phyloP scores from a whole-genome alignment of 2,329 filamentous ascomycete species.

The Ceratocystis colombiana region DNA sequence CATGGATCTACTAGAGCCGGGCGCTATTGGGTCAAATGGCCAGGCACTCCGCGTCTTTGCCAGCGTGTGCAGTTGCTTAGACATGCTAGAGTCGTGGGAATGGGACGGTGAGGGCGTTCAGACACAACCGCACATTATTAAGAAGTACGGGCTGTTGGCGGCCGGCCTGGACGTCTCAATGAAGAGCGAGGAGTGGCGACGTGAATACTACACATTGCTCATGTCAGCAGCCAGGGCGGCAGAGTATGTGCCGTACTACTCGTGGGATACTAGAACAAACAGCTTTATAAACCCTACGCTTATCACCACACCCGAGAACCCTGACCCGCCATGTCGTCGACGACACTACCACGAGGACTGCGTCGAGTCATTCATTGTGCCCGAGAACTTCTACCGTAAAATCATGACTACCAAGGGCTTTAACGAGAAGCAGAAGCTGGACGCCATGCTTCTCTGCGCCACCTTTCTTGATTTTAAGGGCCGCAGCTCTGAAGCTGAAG shows the following conservation, averaged over 20 bases:
- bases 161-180: slow-evolving; percentile 54
- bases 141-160: slow-evolving; percentile 17
- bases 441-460: slow-evolving; percentile 73
- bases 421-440: slow-evolving; percentile 63
- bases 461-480: slow-evolving; percentile 76
- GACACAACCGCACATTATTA: slow-evolving; percentile 17
- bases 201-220: slow-evolving; percentile 74
- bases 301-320: slow-evolving; percentile 75
- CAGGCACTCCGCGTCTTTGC: slow-evolving; percentile 19
- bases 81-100: slow-evolving; percentile 22
- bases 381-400: slow-evolving; percentile 70
- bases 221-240: slow-evolving; percentile 67
- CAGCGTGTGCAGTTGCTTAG: slow-evolving; percentile 17
- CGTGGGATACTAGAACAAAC: slow-evolving; percentile 53
- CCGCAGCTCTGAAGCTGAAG: slow-evolving; percentile 52
- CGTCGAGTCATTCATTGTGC: slow-evolving; percentile 54
- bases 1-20: slow-evolving; percentile 21
- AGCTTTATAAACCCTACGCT: slow-evolving; percentile 61
- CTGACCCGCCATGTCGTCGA: slow-evolving; percentile 61
- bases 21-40: slow-evolving; percentile 4
- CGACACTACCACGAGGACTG: slow-evolving; percentile 61
- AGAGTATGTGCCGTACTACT: slow-evolving; percentile 72
- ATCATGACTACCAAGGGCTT: slow-evolving; percentile 75
- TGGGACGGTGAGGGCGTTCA: slow-evolving; percentile 23
- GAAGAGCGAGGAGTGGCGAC: slow-evolving; percentile 74